Evolutionary conservation across 2,329 filamentous ascomycete species (phyloP), one percentile per base, ranked within the genome.

Genomic region (Metarhizium robertsii): DNA sequence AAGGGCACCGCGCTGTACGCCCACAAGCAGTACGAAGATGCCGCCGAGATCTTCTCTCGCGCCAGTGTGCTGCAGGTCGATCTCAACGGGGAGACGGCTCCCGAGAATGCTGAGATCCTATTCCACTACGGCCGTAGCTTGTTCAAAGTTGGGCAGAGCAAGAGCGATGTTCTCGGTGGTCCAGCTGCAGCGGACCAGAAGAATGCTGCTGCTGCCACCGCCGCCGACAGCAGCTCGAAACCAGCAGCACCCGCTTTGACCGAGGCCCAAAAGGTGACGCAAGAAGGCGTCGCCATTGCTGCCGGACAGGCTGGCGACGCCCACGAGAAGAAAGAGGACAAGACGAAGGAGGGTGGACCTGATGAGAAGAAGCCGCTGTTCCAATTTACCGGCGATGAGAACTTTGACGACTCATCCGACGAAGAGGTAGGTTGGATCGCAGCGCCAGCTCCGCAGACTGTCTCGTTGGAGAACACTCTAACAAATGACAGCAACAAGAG

Each of bases 71-170:
- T 96, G 58, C 94, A 99, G 73, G 90, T 89, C 56, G 84, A 90
- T 69, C 78, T 96, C 69, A 94, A 96, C 69, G 94, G 92, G 70
- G 94, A 97, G 73, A 88, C 95, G 79, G 85, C 85, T 16, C 84
- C 89, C 4, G 86, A 90, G 56, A 99, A 99, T 65, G 92, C 92
- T 52, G 92, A 97, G 68, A 83, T 99, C 50, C 83, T 97, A 20
- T 99, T 95, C 71, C 83, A 91, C 60, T 99, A 99, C 72, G 94
- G 94, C 14, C 89, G 92, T 67, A 90, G 90, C 55, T 76, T 99
- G 20, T 97, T 95, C 79, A 92, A 92, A 70, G 88, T 97, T 58
- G 94, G 92, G 34, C 88, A 97, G 69, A 86, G 84, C 69, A 96
- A 95, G 72, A 96, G 91, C 67, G 92, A 97, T 67, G 92, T 99